A percentile compares a stretch with the other conserved stretches of the same genome.
These are phyloP conservation scores for Solanum tarijense DNA, from an alignment of 257 asterid genomes.

Conservation along the genomic window DNA sequence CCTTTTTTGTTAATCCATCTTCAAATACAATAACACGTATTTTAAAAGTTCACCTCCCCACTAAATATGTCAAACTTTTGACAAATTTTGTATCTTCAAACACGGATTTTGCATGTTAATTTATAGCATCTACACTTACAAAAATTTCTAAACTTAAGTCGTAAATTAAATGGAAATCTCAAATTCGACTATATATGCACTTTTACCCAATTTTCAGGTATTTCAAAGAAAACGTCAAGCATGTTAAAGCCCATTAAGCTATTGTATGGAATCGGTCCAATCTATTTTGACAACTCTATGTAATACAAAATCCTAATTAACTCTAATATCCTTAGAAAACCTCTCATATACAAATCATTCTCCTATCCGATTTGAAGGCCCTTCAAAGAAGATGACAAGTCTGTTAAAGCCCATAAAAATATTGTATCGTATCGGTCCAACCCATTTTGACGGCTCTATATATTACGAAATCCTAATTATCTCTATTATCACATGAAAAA, in stretches of 20 bases:
- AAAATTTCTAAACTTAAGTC: background rate
- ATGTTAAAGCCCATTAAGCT: too few relatives aligned
- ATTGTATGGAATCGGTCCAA: too few relatives aligned
- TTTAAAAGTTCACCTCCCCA: background rate
- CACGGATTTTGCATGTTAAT: background rate
- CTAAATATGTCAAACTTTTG: background rate
- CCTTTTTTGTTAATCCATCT: too few relatives aligned
- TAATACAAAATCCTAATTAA: too few relatives aligned
- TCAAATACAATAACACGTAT: too few relatives aligned
- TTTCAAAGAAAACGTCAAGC: too few relatives aligned
- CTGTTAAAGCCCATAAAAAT: background rate
- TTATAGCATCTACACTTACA: background rate
- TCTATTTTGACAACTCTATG: too few relatives aligned
- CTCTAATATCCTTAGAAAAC: too few relatives aligned
- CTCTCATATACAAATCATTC: too few relatives aligned
- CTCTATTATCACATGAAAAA: background rate
- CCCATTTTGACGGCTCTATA: background rate
- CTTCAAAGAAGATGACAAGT: background rate
- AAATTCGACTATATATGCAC: background rate
- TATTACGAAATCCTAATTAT: background rate
- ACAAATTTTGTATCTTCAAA: background rate
- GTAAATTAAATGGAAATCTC: background rate
- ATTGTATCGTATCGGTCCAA: too few relatives aligned
- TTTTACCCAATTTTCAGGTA: too few relatives aligned
- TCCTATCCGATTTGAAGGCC: too few relatives aligned